Conservation (phyloP, 305 asterid species). For the Solanum aculeatissimum region DNA sequence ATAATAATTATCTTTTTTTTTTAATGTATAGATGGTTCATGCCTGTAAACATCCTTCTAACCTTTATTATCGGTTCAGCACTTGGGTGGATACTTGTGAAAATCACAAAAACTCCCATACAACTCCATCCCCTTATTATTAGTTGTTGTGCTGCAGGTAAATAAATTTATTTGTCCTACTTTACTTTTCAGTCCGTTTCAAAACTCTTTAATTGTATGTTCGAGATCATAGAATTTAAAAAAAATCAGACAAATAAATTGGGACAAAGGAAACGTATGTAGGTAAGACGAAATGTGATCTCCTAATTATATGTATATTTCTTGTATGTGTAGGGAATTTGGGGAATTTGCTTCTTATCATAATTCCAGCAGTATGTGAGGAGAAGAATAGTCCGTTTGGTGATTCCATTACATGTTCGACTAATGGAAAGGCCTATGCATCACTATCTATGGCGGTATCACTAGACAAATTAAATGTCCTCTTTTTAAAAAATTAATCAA, state of each 20-base stretch:
- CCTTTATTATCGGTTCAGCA: slow-evolving; percentile 4
- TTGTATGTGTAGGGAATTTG: slow-evolving; percentile 5
- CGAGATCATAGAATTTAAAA: no score
- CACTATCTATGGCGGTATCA: slow-evolving; percentile 23
- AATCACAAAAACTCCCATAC: background rate
- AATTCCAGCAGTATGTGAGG: slow-evolving; percentile 22
- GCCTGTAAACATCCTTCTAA: slow-evolving; percentile 7
- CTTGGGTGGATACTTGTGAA: slow-evolving; percentile 9
- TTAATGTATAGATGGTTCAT: slow-evolving; percentile 9
- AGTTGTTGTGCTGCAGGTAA: slow-evolving; percentile 15
- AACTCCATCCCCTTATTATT: slow-evolving; percentile 3
- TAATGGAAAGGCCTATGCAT: slow-evolving; percentile 18
- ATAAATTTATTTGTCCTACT: no score
- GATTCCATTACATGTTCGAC: slow-evolving; percentile 11
- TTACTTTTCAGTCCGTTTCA: no score
- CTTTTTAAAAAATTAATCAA: background rate
- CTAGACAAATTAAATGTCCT: background rate
- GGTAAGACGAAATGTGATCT: background rate
- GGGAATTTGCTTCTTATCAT: slow-evolving; percentile 23
- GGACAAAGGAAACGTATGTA: no score
- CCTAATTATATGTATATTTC: no score
- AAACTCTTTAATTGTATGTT: background rate
- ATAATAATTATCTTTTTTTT: background rate
- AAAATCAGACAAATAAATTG: no score
- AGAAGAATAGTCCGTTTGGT: slow-evolving; percentile 21